Evolutionary conservation across 1,139 yeast species (phyloP).

Genomic region (Geotrichum cucujoidarum): DNA sequence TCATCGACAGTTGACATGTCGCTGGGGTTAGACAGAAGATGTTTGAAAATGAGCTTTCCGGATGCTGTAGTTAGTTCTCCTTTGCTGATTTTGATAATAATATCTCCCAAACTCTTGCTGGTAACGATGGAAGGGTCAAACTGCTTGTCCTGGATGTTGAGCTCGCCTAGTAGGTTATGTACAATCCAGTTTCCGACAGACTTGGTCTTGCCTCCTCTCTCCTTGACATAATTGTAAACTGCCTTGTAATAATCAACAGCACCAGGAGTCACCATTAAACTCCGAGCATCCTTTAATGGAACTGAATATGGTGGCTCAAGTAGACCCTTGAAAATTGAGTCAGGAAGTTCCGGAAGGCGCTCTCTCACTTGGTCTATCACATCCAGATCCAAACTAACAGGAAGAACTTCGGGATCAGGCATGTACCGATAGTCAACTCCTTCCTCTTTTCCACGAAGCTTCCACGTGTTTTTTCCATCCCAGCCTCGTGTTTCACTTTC

Average conservation of each 20-base stretch:
- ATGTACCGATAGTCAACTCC: conserved; percentile 85
- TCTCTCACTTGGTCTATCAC: conserved; percentile 40
- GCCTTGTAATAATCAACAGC: conserved; percentile 48
- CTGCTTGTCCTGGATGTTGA: conserved; percentile 48
- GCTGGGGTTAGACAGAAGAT: conserved; percentile 49
- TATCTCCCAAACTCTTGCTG: conserved; percentile 40
- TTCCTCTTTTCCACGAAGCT: conserved; percentile 70
- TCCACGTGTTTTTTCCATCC: conserved; percentile 67
- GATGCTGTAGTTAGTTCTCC: conserved; percentile 49
- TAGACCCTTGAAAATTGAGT: conserved; percentile 49
- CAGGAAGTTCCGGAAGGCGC: conserved; percentile 61
- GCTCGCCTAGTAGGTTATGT: conserved; percentile 71
- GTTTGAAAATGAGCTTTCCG: conserved; percentile 59
- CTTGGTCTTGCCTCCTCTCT: conserved; percentile 24
- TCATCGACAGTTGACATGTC: conserved; percentile 36
- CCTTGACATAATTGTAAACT: conserved; percentile 37
- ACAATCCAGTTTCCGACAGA: conserved; percentile 75
- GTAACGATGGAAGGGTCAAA: conserved; percentile 33
- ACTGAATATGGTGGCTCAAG: conserved; percentile 51
- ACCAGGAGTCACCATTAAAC: conserved; percentile 48
- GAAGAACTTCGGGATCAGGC: conserved; percentile 88
- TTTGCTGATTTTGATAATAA: conserved; percentile 42
- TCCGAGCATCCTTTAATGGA: conserved; percentile 65
- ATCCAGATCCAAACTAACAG: conserved; percentile 45
- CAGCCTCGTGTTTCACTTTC: conserved; percentile 84